A percentile compares a stretch with the other conserved stretches of the same genome.
Evolutionary conservation across 352 stramenopile species (phyloP).

Genomic region (Globisporangium spinosum): DNA sequence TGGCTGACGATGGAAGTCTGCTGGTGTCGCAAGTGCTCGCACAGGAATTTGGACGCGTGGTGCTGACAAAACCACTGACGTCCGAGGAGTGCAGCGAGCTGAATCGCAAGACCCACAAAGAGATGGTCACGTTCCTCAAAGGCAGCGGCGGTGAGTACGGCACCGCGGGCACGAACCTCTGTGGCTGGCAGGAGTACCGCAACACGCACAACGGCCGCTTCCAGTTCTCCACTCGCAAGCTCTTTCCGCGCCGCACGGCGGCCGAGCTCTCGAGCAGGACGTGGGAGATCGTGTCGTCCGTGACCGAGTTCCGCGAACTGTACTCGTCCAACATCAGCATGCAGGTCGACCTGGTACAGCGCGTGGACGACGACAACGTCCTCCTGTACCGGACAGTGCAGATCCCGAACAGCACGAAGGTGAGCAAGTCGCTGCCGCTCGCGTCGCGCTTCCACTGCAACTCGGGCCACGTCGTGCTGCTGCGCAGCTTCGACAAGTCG

Average conservation of each 20-base stretch:
- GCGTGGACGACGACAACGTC: slow-evolving; percentile 18
- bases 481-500: slow-evolving; percentile 10
- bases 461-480: slow-evolving; percentile 5
- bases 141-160: slow-evolving; percentile 23
- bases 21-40: slow-evolving; percentile 16
- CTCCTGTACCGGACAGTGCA: slow-evolving; percentile 19
- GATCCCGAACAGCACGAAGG: slow-evolving; percentile 13
- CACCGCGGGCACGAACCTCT: slow-evolving; percentile 1
- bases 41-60: slow-evolving; percentile 44
- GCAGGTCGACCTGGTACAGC: slow-evolving; percentile 21
- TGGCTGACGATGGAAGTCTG: background rate
- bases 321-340: slow-evolving; percentile 45
- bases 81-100: slow-evolving; percentile 41
- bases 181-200: slow-evolving; percentile 16
- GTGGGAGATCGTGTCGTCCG: slow-evolving; percentile 30
- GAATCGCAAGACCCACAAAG: slow-evolving; percentile 31
- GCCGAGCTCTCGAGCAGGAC: slow-evolving; percentile 26
- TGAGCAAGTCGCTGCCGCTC: slow-evolving; percentile 18
- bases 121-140: slow-evolving; percentile 47
- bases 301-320: slow-evolving; percentile 22
- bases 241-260: slow-evolving; percentile 25
- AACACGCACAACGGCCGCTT: slow-evolving; percentile 11
- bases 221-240: slow-evolving; percentile 14
- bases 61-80: slow-evolving; percentile 34
- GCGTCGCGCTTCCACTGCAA: slow-evolving; percentile 3